phyloP scores from a whole-genome alignment of 2,329 filamentous ascomycete species.

The Diplodia scrobiculata region DNA sequence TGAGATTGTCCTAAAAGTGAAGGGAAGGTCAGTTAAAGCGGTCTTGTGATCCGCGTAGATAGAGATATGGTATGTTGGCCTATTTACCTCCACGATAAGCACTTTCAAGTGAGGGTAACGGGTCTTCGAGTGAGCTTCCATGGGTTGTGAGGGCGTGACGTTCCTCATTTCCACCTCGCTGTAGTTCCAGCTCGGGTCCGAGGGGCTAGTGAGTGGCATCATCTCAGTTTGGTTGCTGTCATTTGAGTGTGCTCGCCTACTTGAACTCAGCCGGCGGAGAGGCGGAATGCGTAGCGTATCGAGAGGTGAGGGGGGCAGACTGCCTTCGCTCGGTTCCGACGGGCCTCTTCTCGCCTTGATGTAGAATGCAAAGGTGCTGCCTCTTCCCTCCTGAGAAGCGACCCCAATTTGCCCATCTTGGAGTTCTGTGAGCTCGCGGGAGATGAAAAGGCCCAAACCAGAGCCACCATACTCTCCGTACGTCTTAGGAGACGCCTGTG shows the following conservation, averaged over 20 bases:
- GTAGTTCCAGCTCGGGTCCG: constrained; percentile 14
- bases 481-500: constrained; percentile 32
- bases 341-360: constrained; percentile 34
- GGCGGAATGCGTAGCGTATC: background rate
- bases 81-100: constrained; percentile 12
- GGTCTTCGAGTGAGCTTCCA: background rate
- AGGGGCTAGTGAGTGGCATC: constrained; percentile 8
- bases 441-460: constrained; percentile 45
- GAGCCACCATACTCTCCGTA: constrained; percentile 43
- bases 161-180: background rate
- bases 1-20: constrained; percentile 37
- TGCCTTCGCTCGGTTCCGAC: background rate
- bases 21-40: constrained; percentile 33
- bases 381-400: constrained; percentile 37
- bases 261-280: constrained; percentile 1
- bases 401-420: constrained; percentile 44
- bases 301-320: background rate
- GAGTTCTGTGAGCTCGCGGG: constrained; percentile 39
- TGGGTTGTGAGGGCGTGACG: background rate
- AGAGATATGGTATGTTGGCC: too few species aligned
- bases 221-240: background rate
- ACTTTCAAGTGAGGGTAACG: constrained; percentile 9
- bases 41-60: too few species aligned
- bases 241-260: background rate
- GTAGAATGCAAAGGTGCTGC: constrained; percentile 44